A percentile compares a stretch with the other conserved stretches of the same genome.
Evolutionary conservation across 805 yeast species (phyloP).

Genomic region (Yamadazyma insecticola): DNA sequence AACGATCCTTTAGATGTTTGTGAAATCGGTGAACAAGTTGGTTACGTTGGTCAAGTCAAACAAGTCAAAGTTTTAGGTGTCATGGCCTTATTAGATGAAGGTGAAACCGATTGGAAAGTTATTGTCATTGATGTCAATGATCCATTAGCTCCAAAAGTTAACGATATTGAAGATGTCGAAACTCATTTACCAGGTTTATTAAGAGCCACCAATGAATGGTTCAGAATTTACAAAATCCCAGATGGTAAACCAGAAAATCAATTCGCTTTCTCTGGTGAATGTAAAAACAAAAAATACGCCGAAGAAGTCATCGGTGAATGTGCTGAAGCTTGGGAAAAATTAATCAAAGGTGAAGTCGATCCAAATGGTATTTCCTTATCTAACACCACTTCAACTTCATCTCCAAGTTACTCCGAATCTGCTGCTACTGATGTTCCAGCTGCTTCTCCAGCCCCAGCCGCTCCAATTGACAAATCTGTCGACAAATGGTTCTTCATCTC

Average conservation of each 20-base stretch:
- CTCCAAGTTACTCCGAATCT: slow-evolving; percentile 47
- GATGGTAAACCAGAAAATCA: slow-evolving; percentile 73
- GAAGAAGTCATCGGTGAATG: slow-evolving; percentile 59
- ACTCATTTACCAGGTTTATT: slow-evolving; percentile 66
- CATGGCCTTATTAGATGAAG: slow-evolving; percentile 81
- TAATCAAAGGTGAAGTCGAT: slow-evolving; percentile 43
- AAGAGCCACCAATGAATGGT: slow-evolving; percentile 70
- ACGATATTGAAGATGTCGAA: slow-evolving; percentile 66
- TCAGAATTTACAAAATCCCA: slow-evolving; percentile 78
- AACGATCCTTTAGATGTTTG: slow-evolving; percentile 86
- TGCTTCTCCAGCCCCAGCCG: slow-evolving; percentile 71
- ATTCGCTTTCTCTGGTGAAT: slow-evolving; percentile 72
- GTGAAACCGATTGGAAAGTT: slow-evolving; percentile 95
- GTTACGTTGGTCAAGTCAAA: slow-evolving; percentile 47
- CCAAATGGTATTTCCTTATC: slow-evolving; percentile 62
- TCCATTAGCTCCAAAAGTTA: slow-evolving; percentile 55
- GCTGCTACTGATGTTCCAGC: slow-evolving; percentile 56
- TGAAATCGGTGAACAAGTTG: slow-evolving; percentile 46
- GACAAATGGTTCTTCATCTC: slow-evolving; percentile 99
- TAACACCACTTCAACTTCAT: slow-evolving; percentile 63
- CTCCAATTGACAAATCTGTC: slow-evolving; percentile 92
- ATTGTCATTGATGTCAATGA: slow-evolving; percentile 67
- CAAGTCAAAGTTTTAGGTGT: slow-evolving; percentile 71
- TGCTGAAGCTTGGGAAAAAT: slow-evolving; percentile 60
- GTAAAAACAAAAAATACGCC: slow-evolving; percentile 55